Evolutionary conservation across 2,329 filamentous ascomycete genomes (phyloP).

Genomic region (Aspergillus quadrilineatus): DNA sequence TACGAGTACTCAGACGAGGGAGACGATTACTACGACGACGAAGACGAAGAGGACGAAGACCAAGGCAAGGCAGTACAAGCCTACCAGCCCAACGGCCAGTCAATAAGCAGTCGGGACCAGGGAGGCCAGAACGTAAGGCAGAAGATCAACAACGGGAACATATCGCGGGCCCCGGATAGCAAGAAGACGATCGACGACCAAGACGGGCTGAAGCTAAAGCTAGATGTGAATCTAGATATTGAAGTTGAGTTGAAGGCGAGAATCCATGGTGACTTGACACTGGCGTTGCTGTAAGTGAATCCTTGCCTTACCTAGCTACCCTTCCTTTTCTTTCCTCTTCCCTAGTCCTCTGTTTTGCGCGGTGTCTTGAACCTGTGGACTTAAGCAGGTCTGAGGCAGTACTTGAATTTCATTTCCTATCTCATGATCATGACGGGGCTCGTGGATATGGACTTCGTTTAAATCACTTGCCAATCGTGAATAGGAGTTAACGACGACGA

Average conservation of each 20-base stretch:
- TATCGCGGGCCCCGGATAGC: slow-evolving; percentile 20
- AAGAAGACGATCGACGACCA: slow-evolving; percentile 32
- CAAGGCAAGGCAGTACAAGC: slow-evolving; percentile 29
- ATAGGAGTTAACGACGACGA: slow-evolving; percentile 7
- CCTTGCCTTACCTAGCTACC: slow-evolving; percentile 1
- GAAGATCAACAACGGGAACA: slow-evolving; percentile 20
- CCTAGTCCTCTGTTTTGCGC: neutral
- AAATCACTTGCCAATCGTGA: slow-evolving; percentile 3
- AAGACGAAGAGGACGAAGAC: slow-evolving; percentile 32
- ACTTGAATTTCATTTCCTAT: neutral
- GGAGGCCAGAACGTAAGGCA: neutral
- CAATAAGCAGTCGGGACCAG: slow-evolving; percentile 17
- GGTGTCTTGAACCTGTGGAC: neutral
- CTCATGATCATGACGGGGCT: neutral
- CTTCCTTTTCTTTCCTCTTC: slow-evolving; percentile 1
- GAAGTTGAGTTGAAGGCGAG: slow-evolving; percentile 65
- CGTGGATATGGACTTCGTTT: neutral
- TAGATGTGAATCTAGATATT: slow-evolving; percentile 63
- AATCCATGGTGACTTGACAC: slow-evolving; percentile 63
- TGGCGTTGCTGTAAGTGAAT: slow-evolving; percentile 48
- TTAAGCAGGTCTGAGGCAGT: neutral
- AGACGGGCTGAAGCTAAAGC: slow-evolving; percentile 53
- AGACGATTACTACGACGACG: slow-evolving; percentile 20
- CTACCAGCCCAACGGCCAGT: slow-evolving; percentile 20
- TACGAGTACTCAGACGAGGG: slow-evolving; percentile 32